Base-by-base conservation (phyloP, 495 filamentous ascomycete species). In the Antarctomyces pellizariae region DNA sequence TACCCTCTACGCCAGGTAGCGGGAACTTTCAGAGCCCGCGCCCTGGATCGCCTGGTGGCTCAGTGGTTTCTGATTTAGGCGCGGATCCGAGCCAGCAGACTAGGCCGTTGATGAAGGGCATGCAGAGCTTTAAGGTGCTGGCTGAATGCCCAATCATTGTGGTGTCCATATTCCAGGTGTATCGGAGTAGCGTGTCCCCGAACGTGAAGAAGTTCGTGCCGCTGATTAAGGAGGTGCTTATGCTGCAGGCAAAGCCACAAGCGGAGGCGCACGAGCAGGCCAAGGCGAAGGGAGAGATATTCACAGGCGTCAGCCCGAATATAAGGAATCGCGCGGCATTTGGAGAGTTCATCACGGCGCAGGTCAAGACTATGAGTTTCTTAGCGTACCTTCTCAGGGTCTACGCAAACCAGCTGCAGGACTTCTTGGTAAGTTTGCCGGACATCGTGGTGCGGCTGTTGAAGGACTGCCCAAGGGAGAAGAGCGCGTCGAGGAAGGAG, bases 361-460 rank as follows among this genome's bases (percentile, higher is more conserved):
- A 99, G 48, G 86, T 99, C 22, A 99, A 99, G 59, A 95, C 86
- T 0, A 95, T 99, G 89, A 91, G 79, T 37, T 99, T 99, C 41
- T 49, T 99, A 36, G 89, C 89, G 0, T 99, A 95, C 46, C 53
- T 99, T 3, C 59, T 99, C 14, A 61, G 89, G 13, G 69, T 82
- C 20, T 92, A 92, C 45, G 69, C 80, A 10, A 67, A 75, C 21
- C 77, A 91, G 31, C 57, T 99, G 0, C 64, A 69, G 7, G 89
- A 95, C 39, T 99, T 95, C 41, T 53, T 99, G 25, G 73, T 74
- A 0, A 72, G 67, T 1, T 56, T 99, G 7, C 89, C 89, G 2
- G 72, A 75, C 16, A 86, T 95, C 18, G 79, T 92, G 0, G 80
- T 99, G 10, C 68, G 89, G 4, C 53, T 99, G 26, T 52, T 99